phyloP scores from a whole-genome alignment of 768 basidiomycete genomes.

The Kwoniella europaea region DNA sequence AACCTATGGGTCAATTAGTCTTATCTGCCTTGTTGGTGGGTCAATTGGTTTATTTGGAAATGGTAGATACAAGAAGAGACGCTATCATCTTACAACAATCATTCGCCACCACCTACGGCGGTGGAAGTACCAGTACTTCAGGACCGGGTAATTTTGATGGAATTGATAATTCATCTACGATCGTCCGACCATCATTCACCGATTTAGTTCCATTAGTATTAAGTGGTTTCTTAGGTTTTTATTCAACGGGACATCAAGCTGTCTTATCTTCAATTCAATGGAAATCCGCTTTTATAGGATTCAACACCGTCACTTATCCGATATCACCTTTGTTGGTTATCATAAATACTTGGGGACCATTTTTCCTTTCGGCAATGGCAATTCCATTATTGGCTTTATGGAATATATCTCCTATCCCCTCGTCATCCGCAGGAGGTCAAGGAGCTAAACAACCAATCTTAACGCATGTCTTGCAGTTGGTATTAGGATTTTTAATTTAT shows the following conservation, averaged over 20 bases:
- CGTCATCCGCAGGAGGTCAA: background rate
- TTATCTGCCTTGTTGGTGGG: conserved; percentile 70
- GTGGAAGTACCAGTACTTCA: no score
- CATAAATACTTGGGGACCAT: conserved; percentile 77
- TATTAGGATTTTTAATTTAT: conserved; percentile 72
- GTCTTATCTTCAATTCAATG: conserved; percentile 89
- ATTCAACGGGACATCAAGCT: conserved; percentile 89
- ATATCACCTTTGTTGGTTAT: conserved; percentile 74
- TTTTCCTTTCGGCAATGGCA: conserved; percentile 70
- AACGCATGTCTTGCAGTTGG: conserved; percentile 57
- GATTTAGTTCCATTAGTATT: conserved; percentile 77
- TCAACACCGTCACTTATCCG: conserved; percentile 73
- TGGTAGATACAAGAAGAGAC: conserved; percentile 81
- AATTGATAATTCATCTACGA: conserved; percentile 53
- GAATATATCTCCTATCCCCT: conserved; percentile 73
- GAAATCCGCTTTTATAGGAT: conserved; percentile 85
- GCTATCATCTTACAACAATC: conserved; percentile 57
- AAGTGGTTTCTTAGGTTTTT: conserved; percentile 77
- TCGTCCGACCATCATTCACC: conserved; percentile 63
- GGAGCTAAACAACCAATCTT: conserved; percentile 49
- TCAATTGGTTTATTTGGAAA: conserved; percentile 76
- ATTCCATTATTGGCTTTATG: conserved; percentile 77
- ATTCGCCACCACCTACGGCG: conserved; percentile 50
- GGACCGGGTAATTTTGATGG: conserved; percentile 65
- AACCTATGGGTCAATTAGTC: conserved; percentile 81